Evolutionary conservation across 345 rosid genomes (phyloP).

Genomic region (Hibiscus mutabilis): DNA sequence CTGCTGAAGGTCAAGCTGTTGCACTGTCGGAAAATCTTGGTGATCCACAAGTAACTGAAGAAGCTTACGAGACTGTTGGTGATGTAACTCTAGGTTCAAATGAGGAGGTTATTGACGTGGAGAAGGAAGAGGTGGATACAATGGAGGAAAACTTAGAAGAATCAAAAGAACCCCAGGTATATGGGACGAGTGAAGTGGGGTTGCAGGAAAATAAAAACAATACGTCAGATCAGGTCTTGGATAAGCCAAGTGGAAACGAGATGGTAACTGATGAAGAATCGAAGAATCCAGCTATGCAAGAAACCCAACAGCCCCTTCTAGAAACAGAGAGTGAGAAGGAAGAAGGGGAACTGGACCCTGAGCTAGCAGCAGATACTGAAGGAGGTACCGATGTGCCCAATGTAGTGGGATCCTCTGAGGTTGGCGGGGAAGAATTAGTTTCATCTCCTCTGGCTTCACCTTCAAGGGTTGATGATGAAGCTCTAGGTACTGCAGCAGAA

Average conservation of each 20-base stretch:
- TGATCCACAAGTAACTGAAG: conserved; percentile 38
- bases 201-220: conserved; percentile 26
- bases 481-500: conserved; percentile 30
- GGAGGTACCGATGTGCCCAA: conserved; percentile 36
- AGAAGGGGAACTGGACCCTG: conserved; percentile 79
- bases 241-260: conserved; percentile 41
- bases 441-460: conserved; percentile 60
- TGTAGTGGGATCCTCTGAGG: conserved; percentile 44
- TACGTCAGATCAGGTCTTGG: conserved; percentile 36
- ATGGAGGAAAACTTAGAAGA: conserved; percentile 46
- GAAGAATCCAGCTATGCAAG: conserved; percentile 43
- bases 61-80: conserved; percentile 34
- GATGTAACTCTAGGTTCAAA: conserved; percentile 30
- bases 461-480: conserved; percentile 44
- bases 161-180: conserved; percentile 36
- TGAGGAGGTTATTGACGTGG: conserved; percentile 41
- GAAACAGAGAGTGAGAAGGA: conserved; percentile 67
- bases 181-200: conserved; percentile 31
- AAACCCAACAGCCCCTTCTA: conserved; percentile 31
- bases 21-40: conserved; percentile 30
- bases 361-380: conserved; percentile 55
- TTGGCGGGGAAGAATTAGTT: conserved; percentile 41
- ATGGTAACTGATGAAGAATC: conserved; percentile 36
- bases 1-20: conserved; percentile 30
- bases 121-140: conserved; percentile 56